Evolutionary conservation across 257 asterid genomes (phyloP).

Genomic region (Oldenlandia corymbosa): DNA sequence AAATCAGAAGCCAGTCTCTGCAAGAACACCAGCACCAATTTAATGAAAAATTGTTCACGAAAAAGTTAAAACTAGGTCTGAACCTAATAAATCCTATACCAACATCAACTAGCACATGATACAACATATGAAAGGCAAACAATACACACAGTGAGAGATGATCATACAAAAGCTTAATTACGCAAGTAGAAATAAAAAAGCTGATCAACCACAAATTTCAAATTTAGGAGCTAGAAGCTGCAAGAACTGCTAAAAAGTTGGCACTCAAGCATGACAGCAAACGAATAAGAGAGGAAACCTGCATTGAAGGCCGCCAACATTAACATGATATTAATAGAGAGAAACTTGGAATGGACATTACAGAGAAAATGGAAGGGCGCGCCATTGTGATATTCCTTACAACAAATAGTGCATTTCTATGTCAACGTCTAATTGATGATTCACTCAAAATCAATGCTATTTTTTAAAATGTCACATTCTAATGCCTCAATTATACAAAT

Average conservation of each 20-base stretch:
- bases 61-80: background rate
- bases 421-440: background rate
- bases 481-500: background rate
- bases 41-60: slow-evolving; percentile 10
- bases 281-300: background rate
- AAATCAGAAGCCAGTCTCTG: slow-evolving; percentile 93
- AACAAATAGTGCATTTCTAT: background rate
- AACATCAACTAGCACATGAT: background rate
- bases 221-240: background rate
- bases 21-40: slow-evolving; percentile 19
- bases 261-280: background rate
- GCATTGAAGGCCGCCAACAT: background rate
- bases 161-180: too few relatives aligned
- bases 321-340: background rate
- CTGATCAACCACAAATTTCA: background rate
- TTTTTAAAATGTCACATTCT: background rate
- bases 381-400: background rate
- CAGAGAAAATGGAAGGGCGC: background rate
- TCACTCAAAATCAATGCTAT: background rate
- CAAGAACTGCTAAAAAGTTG: background rate
- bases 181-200: background rate
- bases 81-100: background rate
- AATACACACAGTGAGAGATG: background rate
- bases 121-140: too few relatives aligned
- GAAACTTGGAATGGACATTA: background rate